These are phyloP conservation scores for Ramaria sp. DNA, from an alignment of 768 basidiomycete species.

Conservation along the genomic window DNA sequence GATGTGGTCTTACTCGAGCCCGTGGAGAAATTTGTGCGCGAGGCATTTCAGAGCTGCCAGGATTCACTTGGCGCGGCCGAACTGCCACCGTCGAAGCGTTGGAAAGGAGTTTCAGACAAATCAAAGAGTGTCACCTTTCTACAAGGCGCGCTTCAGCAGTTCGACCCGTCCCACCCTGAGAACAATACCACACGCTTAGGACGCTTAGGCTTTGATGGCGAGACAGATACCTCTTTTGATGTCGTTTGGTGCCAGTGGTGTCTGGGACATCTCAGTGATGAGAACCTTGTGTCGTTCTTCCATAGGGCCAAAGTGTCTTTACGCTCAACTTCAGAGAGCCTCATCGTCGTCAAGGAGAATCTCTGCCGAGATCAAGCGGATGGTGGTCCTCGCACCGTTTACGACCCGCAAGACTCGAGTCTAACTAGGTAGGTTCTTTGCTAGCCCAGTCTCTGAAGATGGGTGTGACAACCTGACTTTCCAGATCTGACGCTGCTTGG, in stretches of 20 bases:
- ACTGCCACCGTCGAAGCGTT: slow-evolving; percentile 18
- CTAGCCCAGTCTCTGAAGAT: neutral
- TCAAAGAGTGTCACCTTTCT: slow-evolving; percentile 71
- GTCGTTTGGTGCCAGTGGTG: slow-evolving; percentile 98
- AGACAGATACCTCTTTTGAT: slow-evolving; percentile 61
- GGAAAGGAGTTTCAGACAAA: slow-evolving; percentile 58
- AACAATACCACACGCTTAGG: slow-evolving; percentile 41
- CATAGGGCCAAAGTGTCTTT: slow-evolving; percentile 51
- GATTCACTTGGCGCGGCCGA: neutral
- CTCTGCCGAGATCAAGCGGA: slow-evolving; percentile 51
- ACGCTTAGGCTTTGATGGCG: slow-evolving; percentile 50
- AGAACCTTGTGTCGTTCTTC: slow-evolving; percentile 71
- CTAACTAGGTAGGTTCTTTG: slow-evolving; percentile 57
- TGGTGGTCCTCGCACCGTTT: slow-evolving; percentile 41
- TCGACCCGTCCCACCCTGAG: slow-evolving; percentile 52
- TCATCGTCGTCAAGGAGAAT: slow-evolving; percentile 92
- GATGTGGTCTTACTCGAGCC: slow-evolving; percentile 90
- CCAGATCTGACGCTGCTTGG: slow-evolving; percentile 79
- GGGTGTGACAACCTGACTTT: slow-evolving; percentile 3
- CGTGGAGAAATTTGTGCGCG: slow-evolving; percentile 62
- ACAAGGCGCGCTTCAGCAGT: slow-evolving; percentile 67
- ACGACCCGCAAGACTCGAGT: slow-evolving; percentile 84
- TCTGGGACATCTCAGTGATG: slow-evolving; percentile 73
- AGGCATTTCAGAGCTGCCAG: slow-evolving; percentile 36
- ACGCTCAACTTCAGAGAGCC: slow-evolving; percentile 32